Percentiles rank a stretch among this genome's conserved stretches.
Evolutionary conservation across 805 yeast species (phyloP).

Genomic region (Candida vaughaniae): DNA sequence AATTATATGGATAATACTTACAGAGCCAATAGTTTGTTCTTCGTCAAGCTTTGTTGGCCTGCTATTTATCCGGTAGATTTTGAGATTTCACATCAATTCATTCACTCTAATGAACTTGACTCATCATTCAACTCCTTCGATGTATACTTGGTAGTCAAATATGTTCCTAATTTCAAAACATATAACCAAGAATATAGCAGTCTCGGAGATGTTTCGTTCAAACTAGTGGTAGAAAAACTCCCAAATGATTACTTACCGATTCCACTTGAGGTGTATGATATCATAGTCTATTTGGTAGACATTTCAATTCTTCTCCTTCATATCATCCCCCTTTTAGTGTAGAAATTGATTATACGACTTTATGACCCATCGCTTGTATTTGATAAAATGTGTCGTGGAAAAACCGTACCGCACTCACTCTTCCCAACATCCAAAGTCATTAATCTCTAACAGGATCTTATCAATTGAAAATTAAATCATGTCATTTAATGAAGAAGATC

Average conservation of each 20-base stretch:
- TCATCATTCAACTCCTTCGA: conserved; percentile 15
- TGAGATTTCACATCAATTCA: conserved; percentile 21
- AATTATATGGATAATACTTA: conserved; percentile 30
- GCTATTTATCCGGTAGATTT: conserved; percentile 30
- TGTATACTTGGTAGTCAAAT: conserved; percentile 23
- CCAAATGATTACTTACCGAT: conserved; percentile 29
- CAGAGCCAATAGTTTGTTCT: conserved; percentile 23
- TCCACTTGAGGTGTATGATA: conserved; percentile 31
- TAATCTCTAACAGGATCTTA: too few species aligned
- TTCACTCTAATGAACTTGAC: conserved; percentile 14
- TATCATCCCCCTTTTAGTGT: conserved; percentile 7
- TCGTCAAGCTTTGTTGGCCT: conserved; percentile 38
- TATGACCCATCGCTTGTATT: too few species aligned
- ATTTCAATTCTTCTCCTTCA: conserved; percentile 15
- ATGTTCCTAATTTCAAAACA: conserved; percentile 21
- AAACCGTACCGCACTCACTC: too few species aligned
- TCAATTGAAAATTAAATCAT: too few species aligned
- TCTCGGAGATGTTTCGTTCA: conserved; percentile 15
- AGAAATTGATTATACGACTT: too few species aligned
- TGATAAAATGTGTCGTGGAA: too few species aligned
- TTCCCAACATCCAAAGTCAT: too few species aligned
- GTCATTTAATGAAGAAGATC: conserved; percentile 47
- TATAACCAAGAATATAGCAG: conserved; percentile 13
- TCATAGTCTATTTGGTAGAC: conserved; percentile 27
- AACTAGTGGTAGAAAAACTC: conserved; percentile 25